Base-by-base conservation (phyloP, 352 stramenopile genomes). In the Phytopythium delawarense region DNA sequence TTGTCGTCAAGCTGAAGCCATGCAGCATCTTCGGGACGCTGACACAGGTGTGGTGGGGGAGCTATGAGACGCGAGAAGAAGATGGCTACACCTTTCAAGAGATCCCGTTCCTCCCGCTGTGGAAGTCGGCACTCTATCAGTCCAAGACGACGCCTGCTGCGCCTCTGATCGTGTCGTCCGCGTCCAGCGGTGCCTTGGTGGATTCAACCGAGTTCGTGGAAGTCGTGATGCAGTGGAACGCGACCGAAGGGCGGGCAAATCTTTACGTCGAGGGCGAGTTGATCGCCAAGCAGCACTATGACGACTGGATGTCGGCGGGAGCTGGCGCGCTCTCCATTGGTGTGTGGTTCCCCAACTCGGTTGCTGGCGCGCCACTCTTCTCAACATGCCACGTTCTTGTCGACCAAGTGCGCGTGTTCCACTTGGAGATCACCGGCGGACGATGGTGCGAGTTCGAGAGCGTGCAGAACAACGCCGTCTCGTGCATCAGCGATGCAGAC, bases 331-430 rank as follows among this genome's bases (percentile, higher is more conserved):
- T 91, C 8, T 82, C 79, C 0, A 64, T 89, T 8, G 79, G 81
- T 30, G 75, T 89, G 4, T 91, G 79, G 79, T 87, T 91, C 55
- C 82, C 82, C 1, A 89, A 91, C 48, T 77, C 79, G 9, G 69
- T 79, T 9, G 79, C 82, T 9, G 82, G 82, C 0, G 66, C 84
- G 28, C 82, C 82, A 2, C 60, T 77, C 9, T 91, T 91, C 48
- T 61, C 63, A 1, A 75, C 75, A 0, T 91, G 82, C 39, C 51
- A 68, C 7, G 77, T 82, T 1, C 64, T 78, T 1, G 67, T 91
- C 0, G 78, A 84, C 45, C 37, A 77, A 40, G 78, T 89, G 0
- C 67, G 78, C 25, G 61, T 91, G 0, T 84, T 89, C 32, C 74
- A 86, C n/a, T 57, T 78, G 3, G 68, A 88, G 37, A 69, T 88